Conservation (phyloP, 2,329 filamentous ascomycete species). For the Chaetothyriales sp. region DNA sequence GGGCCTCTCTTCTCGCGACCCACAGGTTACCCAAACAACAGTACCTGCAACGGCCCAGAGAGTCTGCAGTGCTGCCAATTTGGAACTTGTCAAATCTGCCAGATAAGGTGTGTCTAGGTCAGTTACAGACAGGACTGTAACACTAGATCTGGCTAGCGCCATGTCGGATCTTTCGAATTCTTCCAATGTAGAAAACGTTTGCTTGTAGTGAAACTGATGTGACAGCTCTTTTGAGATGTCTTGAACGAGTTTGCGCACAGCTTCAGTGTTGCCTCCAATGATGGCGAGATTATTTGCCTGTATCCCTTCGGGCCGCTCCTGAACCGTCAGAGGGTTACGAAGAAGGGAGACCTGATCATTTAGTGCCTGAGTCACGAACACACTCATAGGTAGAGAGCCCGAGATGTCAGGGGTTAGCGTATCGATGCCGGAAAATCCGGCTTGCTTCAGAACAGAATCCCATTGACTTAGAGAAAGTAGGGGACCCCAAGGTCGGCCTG, state of each 20-base stretch:
- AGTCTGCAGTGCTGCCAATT: constrained; percentile 15
- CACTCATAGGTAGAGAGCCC: constrained; percentile 7
- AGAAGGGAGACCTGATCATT: constrained; percentile 20
- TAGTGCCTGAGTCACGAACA: constrained; percentile 24
- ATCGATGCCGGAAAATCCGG: constrained; percentile 19
- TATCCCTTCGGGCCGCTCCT: background rate
- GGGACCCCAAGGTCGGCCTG: constrained; percentile 3
- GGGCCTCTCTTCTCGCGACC: constrained; percentile 16
- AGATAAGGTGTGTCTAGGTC: constrained; percentile 23
- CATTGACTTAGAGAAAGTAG: constrained; percentile 3
- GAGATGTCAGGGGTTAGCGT: background rate
- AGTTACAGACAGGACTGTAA: constrained; percentile 13
- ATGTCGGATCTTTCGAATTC: background rate
- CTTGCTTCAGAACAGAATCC: background rate
- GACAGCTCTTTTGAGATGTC: background rate
- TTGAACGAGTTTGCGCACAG: background rate
- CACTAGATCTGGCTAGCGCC: background rate
- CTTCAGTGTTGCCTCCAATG: background rate
- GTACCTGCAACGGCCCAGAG: background rate
- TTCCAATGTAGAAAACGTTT: background rate
- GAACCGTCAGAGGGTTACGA: constrained; percentile 18
- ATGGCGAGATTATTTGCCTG: background rate
- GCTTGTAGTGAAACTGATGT: background rate
- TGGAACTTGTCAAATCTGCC: constrained; percentile 13
- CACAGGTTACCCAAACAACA: constrained; percentile 15